phyloP scores from a whole-genome alignment of 1,139 yeast species.

The Sugiyamaella novakii region DNA sequence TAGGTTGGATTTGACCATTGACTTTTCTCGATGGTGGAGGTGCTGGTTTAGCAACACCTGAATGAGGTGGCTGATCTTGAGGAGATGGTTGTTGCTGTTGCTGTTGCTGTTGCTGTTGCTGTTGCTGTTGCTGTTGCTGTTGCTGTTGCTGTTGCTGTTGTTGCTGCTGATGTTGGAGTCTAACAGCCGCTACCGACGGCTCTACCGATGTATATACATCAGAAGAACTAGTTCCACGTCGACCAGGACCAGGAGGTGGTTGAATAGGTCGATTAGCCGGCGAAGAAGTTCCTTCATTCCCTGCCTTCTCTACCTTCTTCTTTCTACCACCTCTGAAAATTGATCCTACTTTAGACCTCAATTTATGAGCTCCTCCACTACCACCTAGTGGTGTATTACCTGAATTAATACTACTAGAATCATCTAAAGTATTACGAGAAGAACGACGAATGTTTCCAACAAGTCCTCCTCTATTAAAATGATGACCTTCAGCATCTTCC shows the following conservation, averaged over 20 bases:
- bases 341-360: slow-evolving; percentile 82
- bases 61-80: too few species aligned
- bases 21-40: slow-evolving; percentile 76
- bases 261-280: background rate
- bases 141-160: slow-evolving; percentile 9
- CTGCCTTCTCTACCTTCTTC: slow-evolving; percentile 21
- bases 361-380: slow-evolving; percentile 39
- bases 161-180: slow-evolving; percentile 1
- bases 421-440: slow-evolving; percentile 22
- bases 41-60: slow-evolving; percentile 57
- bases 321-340: slow-evolving; percentile 61
- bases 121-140: slow-evolving; percentile 4
- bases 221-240: slow-evolving; percentile 7
- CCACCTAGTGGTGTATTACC: slow-evolving; percentile 21
- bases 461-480: slow-evolving; percentile 17
- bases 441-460: slow-evolving; percentile 15
- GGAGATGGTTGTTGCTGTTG: slow-evolving; percentile 4
- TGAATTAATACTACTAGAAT: slow-evolving; percentile 28
- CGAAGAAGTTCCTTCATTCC: background rate
- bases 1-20: slow-evolving; percentile 24
- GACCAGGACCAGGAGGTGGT: slow-evolving; percentile 3
- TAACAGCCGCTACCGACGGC: slow-evolving; percentile 4
- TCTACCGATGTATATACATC: slow-evolving; percentile 15
- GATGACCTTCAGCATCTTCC: slow-evolving; percentile 4
- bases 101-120: slow-evolving; percentile 3